A percentile compares a stretch with the other conserved stretches of the same genome.
phyloP scores from a whole-genome alignment of 768 basidiomycete species.

The Albatrellus ellisii region DNA sequence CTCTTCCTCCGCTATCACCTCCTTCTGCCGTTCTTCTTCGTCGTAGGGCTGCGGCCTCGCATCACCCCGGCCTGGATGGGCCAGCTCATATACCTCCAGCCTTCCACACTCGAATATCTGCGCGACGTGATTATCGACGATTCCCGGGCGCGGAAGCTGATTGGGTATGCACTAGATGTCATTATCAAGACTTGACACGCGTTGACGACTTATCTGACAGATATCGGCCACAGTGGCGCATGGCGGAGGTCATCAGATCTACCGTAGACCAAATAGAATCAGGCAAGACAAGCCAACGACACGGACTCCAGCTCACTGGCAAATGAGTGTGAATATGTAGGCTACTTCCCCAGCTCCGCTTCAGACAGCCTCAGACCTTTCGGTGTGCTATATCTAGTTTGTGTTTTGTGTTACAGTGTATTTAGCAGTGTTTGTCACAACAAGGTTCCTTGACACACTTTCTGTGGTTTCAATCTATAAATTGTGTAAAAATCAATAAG shows the following conservation, averaged over 20 bases:
- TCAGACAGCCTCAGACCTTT: no score
- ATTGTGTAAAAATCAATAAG: no score
- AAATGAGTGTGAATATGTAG: no score
- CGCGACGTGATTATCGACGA: constrained; percentile 21
- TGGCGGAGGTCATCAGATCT: constrained; percentile 21
- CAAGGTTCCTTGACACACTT: no score
- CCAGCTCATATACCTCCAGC: constrained; percentile 20
- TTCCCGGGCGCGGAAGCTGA: constrained; percentile 21
- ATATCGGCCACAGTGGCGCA: constrained; percentile 21
- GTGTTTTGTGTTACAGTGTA: no score
- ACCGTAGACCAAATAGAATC: constrained; percentile 22
- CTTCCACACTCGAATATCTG: constrained; percentile 21
- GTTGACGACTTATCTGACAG: constrained; percentile 6
- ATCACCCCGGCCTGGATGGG: constrained; percentile 22
- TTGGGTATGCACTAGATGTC: constrained; percentile 17
- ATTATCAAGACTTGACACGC: background rate
- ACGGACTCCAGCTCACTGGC: constrained; percentile 5
- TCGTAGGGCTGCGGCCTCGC: constrained; percentile 13
- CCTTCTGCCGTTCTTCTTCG: constrained; percentile 14
- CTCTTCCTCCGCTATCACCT: constrained; percentile 21
- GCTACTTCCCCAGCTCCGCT: no score
- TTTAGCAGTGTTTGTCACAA: no score
- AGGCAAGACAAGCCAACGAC: constrained; percentile 11
- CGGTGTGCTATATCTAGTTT: no score
- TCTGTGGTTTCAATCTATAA: no score